Base-by-base conservation (phyloP, 2,329 filamentous ascomycete species). In the Cadophora malorum region DNA sequence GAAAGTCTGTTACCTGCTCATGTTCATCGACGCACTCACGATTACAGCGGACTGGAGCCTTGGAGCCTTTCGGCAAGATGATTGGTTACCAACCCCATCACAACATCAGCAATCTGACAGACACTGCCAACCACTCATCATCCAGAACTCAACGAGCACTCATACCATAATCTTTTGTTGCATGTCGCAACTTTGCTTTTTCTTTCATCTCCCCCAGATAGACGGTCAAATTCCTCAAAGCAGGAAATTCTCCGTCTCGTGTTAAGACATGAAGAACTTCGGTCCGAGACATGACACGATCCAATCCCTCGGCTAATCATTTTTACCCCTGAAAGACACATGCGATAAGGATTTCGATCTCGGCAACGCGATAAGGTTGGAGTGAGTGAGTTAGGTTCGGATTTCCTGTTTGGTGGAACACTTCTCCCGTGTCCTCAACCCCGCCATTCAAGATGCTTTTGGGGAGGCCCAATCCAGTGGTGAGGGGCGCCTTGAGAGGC, bases 61-160 rank as follows among this genome's bases (percentile, higher is more conserved):
- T 58, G 55, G n/a, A 58, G 19, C 19, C 33, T 4, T 41, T 14
- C 19, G 14, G 19, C 21, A 4, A 23, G 8, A 41, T 38, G 33
- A 38, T 38, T 56, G 53, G 55, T 23, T 41, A 58, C 55, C 55
- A 23, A 25, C 1, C 33, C 1, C 55, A 41, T 58, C n/a, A 23
- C 33, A 38, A 58, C 9, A 38, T 38, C 55, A 58, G 55, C 9
- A 58, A 38, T 33, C 55, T 23, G 55, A 38, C 28, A 35, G 19
- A 8, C 16, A 45, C 41, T 6, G 23, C 23, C 50, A 16, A 28
- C 50, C 49, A 52, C 49, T 52, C 21, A 52, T 16, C 23, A 25
- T 23, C 21, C 49, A 52, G 49, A 28, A 52, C n/a, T 38, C 31
- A 56, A 91, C 41, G 12, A 16, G 7, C 12, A 2, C 16, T 14